Percentiles rank a stretch among this genome's conserved stretches.
These are phyloP conservation scores for Halocafeteria seosinensis DNA, from an alignment of 108 stramenopile species.

Conservation along the genomic window DNA sequence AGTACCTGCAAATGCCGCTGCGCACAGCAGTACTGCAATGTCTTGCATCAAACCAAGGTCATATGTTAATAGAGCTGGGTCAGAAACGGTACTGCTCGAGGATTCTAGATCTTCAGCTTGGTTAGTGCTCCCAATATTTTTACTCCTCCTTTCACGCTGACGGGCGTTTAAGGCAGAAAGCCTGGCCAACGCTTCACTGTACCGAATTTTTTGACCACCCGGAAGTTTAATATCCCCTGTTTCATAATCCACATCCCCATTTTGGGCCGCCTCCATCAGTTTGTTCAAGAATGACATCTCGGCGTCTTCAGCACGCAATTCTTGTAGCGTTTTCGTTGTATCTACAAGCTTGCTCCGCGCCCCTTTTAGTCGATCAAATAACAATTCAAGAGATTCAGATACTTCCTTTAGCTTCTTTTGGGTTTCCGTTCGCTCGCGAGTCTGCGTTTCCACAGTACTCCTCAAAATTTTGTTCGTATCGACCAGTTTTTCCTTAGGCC, in stretches of 20 bases:
- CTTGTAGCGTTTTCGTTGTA: background rate
- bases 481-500: background rate
- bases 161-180: background rate
- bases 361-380: background rate
- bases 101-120: background rate
- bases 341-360: background rate
- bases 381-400: background rate
- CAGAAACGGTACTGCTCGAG: background rate
- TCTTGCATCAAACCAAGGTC: slow-evolving; percentile 7
- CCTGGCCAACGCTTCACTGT: background rate
- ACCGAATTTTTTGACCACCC: background rate
- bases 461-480: background rate
- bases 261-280: background rate
- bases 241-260: background rate
- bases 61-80: slow-evolving; percentile 8
- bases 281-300: background rate
- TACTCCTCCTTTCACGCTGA: background rate
- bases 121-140: background rate
- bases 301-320: background rate
- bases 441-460: background rate
- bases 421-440: background rate
- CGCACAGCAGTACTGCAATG: slow-evolving; percentile 7
- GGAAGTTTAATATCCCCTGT: background rate
- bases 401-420: background rate
- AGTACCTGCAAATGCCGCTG: slow-evolving; percentile 8